Evolutionary conservation across 371 early-diverging fungal genomes (phyloP).

Genomic region (Apophysomyces trapeziformis): DNA sequence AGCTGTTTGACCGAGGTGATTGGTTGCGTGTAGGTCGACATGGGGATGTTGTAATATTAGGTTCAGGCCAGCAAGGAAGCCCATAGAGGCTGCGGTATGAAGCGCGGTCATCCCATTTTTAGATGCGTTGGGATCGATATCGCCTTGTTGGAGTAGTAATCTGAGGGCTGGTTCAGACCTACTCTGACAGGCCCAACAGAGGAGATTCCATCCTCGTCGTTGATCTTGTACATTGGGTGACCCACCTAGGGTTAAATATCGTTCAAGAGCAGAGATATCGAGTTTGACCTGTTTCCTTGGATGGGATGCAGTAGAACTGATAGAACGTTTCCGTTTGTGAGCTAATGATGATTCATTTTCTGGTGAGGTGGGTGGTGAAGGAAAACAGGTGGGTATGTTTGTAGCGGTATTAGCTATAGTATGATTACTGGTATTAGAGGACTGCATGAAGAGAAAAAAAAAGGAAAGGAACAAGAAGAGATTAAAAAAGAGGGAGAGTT

Average conservation of each 20-base stretch:
- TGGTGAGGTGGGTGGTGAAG: constrained; percentile 43
- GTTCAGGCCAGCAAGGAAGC: constrained; percentile 35
- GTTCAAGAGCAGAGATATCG: constrained; percentile 23
- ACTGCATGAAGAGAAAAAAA: constrained; percentile 16
- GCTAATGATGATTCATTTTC: constrained; percentile 1
- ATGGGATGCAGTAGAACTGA: constrained; percentile 16
- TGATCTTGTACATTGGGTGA: constrained; percentile 30
- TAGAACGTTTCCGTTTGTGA: constrained; percentile 38
- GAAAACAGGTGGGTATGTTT: background rate
- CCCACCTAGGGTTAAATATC: constrained; percentile 27
- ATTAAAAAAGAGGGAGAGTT: constrained; percentile 6
- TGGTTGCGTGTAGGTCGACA: constrained; percentile 31
- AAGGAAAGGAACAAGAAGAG: constrained; percentile 6
- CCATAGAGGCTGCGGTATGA: constrained; percentile 41
- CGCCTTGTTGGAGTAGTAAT: constrained; percentile 24
- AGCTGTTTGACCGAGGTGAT: constrained; percentile 33
- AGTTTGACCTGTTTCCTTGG: constrained; percentile 21
- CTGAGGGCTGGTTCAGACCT: constrained; percentile 32
- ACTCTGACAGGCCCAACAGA: constrained; percentile 44
- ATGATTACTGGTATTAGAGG: background rate
- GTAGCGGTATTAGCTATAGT: too few species aligned
- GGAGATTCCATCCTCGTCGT: constrained; percentile 28
- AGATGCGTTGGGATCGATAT: constrained; percentile 35
- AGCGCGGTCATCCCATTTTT: constrained; percentile 41
- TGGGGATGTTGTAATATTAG: constrained; percentile 33